Evolutionary conservation across 2,329 filamentous ascomycete genomes (phyloP).

Genomic region (Cylindrodendrum hubeiense): DNA sequence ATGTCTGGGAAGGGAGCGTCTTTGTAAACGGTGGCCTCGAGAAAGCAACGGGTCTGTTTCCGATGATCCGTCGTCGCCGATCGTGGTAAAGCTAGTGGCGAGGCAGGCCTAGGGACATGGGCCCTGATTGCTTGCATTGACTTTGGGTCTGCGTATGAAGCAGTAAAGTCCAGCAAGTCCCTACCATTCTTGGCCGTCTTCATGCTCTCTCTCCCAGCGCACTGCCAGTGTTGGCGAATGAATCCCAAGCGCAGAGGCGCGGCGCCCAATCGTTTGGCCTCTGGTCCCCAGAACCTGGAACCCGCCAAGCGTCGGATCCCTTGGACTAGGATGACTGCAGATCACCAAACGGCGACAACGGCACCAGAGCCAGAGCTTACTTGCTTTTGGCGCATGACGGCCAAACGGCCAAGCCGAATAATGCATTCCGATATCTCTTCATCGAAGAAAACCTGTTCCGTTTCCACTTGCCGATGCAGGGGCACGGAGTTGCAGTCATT

Average conservation of each 20-base stretch:
- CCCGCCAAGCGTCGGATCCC: slow-evolving; percentile 9
- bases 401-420: background rate
- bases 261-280: slow-evolving; percentile 11
- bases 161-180: background rate
- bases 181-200: background rate
- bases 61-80: background rate
- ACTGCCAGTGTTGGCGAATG: background rate
- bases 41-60: background rate
- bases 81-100: background rate
- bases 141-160: background rate
- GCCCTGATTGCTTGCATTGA: background rate
- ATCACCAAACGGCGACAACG: slow-evolving; percentile 7
- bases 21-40: background rate
- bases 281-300: background rate
- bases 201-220: background rate
- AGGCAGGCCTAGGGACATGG: background rate
- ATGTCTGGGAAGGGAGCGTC: too few species aligned
- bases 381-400: background rate
- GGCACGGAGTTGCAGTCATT: background rate
- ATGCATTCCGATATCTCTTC: background rate
- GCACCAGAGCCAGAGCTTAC: background rate
- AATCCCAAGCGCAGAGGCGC: background rate
- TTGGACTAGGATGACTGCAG: slow-evolving; percentile 11
- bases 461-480: background rate
- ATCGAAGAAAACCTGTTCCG: background rate